These are phyloP conservation scores for Yarrowia porcina DNA, from an alignment of 805 yeast species.

Conservation along the genomic window DNA sequence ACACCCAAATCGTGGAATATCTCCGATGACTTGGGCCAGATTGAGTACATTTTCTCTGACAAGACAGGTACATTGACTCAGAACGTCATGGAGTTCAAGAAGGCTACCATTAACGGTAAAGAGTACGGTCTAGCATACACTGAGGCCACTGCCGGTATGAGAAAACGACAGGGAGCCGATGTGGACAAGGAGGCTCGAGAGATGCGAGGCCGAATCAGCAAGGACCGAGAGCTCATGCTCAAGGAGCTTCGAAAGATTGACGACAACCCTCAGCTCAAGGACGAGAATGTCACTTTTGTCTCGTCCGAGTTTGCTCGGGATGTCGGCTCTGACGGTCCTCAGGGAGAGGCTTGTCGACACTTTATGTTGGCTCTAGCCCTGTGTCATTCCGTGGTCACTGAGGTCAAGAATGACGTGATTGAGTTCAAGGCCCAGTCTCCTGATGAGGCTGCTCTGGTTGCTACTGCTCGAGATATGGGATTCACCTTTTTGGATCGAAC, in stretches of 20 bases:
- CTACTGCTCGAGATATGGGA: conserved; percentile 75
- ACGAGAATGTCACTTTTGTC: conserved; percentile 60
- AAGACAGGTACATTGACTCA: conserved; percentile 84
- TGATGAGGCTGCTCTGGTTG: conserved; percentile 78
- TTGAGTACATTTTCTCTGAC: conserved; percentile 78
- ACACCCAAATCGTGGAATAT: conserved; percentile 82
- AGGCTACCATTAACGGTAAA: conserved; percentile 66
- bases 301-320: conserved; percentile 61
- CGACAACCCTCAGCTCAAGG: conserved; percentile 51
- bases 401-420: conserved; percentile 42
- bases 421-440: conserved; percentile 81
- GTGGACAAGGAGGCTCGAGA: conserved; percentile 50
- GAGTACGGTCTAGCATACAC: conserved; percentile 74
- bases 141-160: conserved; percentile 68
- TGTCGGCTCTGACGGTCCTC: conserved; percentile 43
- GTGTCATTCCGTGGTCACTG: conserved; percentile 78
- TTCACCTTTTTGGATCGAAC: conserved; percentile 58
- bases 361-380: conserved; percentile 71
- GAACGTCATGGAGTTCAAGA: conserved; percentile 79
- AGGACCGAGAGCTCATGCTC: conserved; percentile 52
- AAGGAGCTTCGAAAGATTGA: conserved; percentile 39
- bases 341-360: conserved; percentile 50
- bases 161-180: conserved; percentile 64
- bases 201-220: conserved; percentile 47
- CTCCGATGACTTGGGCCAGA: conserved; percentile 81